These are phyloP conservation scores for Penicillium sp. DNA, from an alignment of 2,329 filamentous ascomycete species.

Conservation along the genomic window DNA sequence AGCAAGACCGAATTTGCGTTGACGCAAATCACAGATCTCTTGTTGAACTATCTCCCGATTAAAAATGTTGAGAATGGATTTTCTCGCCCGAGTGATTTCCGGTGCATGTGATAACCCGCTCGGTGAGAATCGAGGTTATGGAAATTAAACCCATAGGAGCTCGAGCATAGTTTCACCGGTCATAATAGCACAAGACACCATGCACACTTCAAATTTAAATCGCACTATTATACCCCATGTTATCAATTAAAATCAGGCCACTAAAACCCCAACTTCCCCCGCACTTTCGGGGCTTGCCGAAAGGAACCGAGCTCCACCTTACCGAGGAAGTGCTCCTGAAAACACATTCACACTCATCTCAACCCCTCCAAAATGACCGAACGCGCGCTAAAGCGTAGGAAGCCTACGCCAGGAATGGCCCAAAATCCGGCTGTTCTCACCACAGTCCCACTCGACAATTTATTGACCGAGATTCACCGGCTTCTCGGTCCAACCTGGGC, in stretches of 20 bases:
- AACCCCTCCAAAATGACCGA: constrained; percentile 4
- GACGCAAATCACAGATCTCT: too few species aligned
- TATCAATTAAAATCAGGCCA: not conserved
- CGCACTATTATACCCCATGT: not conserved
- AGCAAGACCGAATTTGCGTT: too few species aligned
- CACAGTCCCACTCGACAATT: constrained; percentile 7
- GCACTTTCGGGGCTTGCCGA: not conserved
- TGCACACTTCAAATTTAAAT: not conserved
- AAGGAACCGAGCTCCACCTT: not conserved
- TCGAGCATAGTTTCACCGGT: too few species aligned
- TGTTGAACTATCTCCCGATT: too few species aligned
- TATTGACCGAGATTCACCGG: constrained; percentile 10
- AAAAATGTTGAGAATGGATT: too few species aligned
- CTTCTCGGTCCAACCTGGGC: constrained; percentile 11
- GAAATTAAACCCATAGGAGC: too few species aligned
- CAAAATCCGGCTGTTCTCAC: constrained; percentile 5
- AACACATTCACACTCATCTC: not conserved
- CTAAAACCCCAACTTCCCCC: not conserved
- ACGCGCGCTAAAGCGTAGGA: not conserved
- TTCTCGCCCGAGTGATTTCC: too few species aligned
- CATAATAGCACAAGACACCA: too few species aligned
- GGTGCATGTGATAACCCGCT: too few species aligned
- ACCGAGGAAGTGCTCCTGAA: not conserved
- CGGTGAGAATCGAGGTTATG: too few species aligned
- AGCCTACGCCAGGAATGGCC: constrained; percentile 6